Evolutionary conservation across 2,329 filamentous ascomycete genomes (phyloP).

Genomic region (Pezicula neosporulosa): DNA sequence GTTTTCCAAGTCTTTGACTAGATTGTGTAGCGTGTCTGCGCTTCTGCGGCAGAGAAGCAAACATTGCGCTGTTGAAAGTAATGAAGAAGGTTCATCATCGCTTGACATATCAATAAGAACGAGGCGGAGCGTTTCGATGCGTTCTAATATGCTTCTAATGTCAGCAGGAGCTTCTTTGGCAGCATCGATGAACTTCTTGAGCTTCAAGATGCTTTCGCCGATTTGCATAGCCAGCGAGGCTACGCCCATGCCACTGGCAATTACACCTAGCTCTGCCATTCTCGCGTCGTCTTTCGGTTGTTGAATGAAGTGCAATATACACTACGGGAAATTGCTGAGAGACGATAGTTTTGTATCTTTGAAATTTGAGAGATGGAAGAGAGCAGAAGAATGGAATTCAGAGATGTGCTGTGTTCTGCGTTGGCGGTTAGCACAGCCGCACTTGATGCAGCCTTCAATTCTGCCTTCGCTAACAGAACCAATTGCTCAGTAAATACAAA

Average conservation of each 20-base stretch:
- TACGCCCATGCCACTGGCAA: constrained; percentile 9
- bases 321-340: too few relatives aligned
- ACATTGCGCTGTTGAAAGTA: background rate
- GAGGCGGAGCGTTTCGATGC: constrained; percentile 6
- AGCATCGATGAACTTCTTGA: constrained; percentile 7
- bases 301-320: too few relatives aligned
- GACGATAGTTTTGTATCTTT: too few relatives aligned
- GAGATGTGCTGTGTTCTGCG: too few relatives aligned
- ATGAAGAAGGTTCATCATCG: background rate
- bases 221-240: constrained; percentile 6
- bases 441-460: too few relatives aligned
- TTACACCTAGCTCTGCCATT: constrained; percentile 7
- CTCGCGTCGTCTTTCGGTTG: too few relatives aligned
- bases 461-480: too few relatives aligned
- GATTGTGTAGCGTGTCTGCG: background rate
- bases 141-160: constrained; percentile 4
- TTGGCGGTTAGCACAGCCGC: too few relatives aligned
- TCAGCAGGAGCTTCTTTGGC: constrained; percentile 12
- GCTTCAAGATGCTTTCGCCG: constrained; percentile 3
- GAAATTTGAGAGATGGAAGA: too few relatives aligned
- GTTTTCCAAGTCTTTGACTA: background rate
- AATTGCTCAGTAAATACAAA: too few relatives aligned
- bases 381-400: too few relatives aligned
- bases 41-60: constrained; percentile 2
- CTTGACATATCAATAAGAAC: constrained; percentile 3